Percentiles rank a stretch among this genome's conserved stretches.
Evolutionary conservation across 2,329 filamentous ascomycete species (phyloP).

Genomic region (Sarocladium oryzae): DNA sequence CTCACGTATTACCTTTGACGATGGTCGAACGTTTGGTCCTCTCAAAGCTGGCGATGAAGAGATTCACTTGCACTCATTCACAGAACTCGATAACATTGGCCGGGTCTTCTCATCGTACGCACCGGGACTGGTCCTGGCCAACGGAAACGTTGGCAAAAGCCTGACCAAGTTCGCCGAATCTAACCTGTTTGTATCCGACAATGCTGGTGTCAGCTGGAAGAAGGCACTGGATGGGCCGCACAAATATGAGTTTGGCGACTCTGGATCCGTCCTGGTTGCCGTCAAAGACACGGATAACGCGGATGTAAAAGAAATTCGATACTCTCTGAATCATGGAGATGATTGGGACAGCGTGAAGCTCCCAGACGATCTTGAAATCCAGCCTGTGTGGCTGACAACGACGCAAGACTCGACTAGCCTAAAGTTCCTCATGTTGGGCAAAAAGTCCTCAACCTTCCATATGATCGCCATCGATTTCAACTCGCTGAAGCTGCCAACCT

Average conservation of each 20-base stretch:
- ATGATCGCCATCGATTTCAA: slow-evolving; percentile 79
- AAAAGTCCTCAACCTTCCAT: slow-evolving; percentile 42
- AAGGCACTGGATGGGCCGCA: slow-evolving; percentile 72
- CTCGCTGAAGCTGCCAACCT: slow-evolving; percentile 72
- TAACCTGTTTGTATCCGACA: slow-evolving; percentile 80
- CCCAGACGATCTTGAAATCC: slow-evolving; percentile 58
- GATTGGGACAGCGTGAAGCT: slow-evolving; percentile 71
- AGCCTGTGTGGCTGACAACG: slow-evolving; percentile 71
- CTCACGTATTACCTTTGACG: slow-evolving; percentile 88
- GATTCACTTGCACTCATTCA: slow-evolving; percentile 89
- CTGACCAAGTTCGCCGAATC: slow-evolving; percentile 67
- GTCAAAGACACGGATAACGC: slow-evolving; percentile 65
- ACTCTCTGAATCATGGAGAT: slow-evolving; percentile 85
- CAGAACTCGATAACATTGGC: slow-evolving; percentile 73
- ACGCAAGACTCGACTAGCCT: slow-evolving; percentile 88
- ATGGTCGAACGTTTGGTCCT: slow-evolving; percentile 76
- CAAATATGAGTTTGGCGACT: slow-evolving; percentile 94
- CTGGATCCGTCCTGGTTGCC: slow-evolving; percentile 82
- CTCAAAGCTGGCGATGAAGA: slow-evolving; percentile 61
- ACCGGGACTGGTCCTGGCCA: slow-evolving; percentile 87
- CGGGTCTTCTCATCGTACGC: slow-evolving; percentile 90
- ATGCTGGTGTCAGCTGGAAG: slow-evolving; percentile 82
- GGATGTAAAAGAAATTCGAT: slow-evolving; percentile 53
- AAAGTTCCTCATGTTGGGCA: slow-evolving; percentile 73
- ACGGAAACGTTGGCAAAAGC: slow-evolving; percentile 78